phyloP scores from a whole-genome alignment of 2,329 filamentous ascomycete species.

The Domatiomyces globalis region DNA sequence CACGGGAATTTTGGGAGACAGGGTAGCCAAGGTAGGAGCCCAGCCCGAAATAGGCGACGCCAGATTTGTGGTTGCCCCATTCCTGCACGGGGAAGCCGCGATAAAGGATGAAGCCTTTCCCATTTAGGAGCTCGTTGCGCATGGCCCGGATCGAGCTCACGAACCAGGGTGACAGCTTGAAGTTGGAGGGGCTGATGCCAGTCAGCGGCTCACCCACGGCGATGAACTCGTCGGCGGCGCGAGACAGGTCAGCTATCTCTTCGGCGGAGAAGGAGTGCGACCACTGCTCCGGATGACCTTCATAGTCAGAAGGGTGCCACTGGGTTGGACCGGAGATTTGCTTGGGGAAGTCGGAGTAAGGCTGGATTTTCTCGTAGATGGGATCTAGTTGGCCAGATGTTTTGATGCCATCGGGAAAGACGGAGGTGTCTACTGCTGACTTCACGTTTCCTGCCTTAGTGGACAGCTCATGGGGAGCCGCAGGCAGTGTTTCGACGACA shows the following conservation, averaged over 20 bases:
- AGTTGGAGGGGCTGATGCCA: constrained; percentile 53
- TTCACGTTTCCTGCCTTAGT: neutral
- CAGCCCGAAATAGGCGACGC: constrained; percentile 81
- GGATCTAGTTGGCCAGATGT: constrained; percentile 61
- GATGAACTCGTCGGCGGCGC: constrained; percentile 55
- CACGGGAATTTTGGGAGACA: constrained; percentile 69
- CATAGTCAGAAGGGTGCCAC: constrained; percentile 55
- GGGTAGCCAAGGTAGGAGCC: constrained; percentile 79
- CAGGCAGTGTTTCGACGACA: constrained; percentile 4
- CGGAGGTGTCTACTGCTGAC: constrained; percentile 9
- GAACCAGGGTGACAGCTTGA: constrained; percentile 43
- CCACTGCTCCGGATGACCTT: constrained; percentile 52
- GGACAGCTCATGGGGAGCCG: neutral
- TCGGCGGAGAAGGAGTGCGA: constrained; percentile 53
- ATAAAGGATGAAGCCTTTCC: constrained; percentile 81
- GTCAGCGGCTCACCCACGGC: constrained; percentile 51
- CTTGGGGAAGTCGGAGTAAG: constrained; percentile 57
- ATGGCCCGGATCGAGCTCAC: constrained; percentile 40
- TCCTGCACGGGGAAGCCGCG: constrained; percentile 63
- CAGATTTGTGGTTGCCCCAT: constrained; percentile 69
- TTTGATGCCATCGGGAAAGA: constrained; percentile 51
- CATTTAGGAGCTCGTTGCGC: constrained; percentile 56
- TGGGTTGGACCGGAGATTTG: constrained; percentile 58
- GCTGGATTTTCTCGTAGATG: constrained; percentile 47
- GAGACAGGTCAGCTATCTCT: constrained; percentile 54